Conservation (phyloP, 192 early-diverging fungal species). For the Diversispora eburnea region DNA sequence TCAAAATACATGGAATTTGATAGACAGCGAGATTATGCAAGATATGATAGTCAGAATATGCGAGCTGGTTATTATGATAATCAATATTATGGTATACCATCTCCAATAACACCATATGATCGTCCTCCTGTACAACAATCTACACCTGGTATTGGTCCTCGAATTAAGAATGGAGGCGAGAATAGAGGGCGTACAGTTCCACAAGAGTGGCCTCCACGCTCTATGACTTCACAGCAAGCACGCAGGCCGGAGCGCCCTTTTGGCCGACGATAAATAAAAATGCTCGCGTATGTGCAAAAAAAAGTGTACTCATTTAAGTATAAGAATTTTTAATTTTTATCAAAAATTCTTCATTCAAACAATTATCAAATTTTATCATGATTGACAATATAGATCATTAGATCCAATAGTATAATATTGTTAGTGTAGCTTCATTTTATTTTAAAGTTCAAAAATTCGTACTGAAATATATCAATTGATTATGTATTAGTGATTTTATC, state of each 20-base stretch:
- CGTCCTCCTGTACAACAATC: slow-evolving; percentile 27
- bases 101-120: slow-evolving; percentile 23
- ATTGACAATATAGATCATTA: too few species aligned
- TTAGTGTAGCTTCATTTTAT: too few species aligned
- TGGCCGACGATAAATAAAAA: slow-evolving; percentile 13
- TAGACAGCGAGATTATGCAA: slow-evolving; percentile 24
- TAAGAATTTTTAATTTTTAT: too few species aligned
- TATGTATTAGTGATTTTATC: too few species aligned
- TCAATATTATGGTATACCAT: slow-evolving; percentile 27
- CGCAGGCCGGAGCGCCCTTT: slow-evolving; percentile 24
- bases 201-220: slow-evolving; percentile 24
- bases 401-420: too few species aligned
- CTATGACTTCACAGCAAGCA: slow-evolving; percentile 21
- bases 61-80: slow-evolving; percentile 29
- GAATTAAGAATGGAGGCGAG: slow-evolving; percentile 23
- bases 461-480: too few species aligned
- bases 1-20: slow-evolving; percentile 28
- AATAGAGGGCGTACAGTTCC: slow-evolving; percentile 18
- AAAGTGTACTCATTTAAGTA: too few species aligned
- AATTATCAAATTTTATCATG: too few species aligned
- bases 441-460: too few species aligned
- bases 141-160: slow-evolving; percentile 16
- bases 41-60: slow-evolving; percentile 24
- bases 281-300: too few species aligned
- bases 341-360: too few species aligned